Percentiles rank a stretch among this genome's conserved stretches.
Evolutionary conservation across 257 asterid species (phyloP).

Genomic region (Forsythia viridissima): DNA sequence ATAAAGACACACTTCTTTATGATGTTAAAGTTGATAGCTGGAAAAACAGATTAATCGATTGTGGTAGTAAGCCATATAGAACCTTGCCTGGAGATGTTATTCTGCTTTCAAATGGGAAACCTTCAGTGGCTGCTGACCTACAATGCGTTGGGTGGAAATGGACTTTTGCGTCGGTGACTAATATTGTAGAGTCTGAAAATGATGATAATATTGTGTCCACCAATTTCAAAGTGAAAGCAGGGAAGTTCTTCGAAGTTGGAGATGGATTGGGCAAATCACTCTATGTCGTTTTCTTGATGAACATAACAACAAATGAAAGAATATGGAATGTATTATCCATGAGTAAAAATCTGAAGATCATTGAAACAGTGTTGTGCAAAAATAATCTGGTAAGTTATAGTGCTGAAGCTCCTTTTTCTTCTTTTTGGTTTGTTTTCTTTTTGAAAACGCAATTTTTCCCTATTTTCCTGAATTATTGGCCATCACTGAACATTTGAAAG

Average conservation of each 20-base stretch:
- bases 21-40: constrained; percentile 34
- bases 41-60: constrained; percentile 36
- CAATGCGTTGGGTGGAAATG: constrained; percentile 29
- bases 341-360: constrained; percentile 34
- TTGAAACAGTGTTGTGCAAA: constrained; percentile 34
- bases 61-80: constrained; percentile 44
- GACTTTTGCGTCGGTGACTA: constrained; percentile 45
- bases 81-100: constrained; percentile 55
- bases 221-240: constrained; percentile 31
- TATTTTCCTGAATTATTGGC: too few relatives aligned
- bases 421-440: too few relatives aligned
- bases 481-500: too few relatives aligned
- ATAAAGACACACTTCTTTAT: neutral
- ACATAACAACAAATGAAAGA: constrained; percentile 35
- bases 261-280: constrained; percentile 6
- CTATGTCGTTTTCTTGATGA: constrained; percentile 45
- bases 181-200: constrained; percentile 23
- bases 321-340: constrained; percentile 49
- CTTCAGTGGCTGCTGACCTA: constrained; percentile 39
- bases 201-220: constrained; percentile 16
- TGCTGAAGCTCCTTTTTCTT: too few relatives aligned
- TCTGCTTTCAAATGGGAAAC: constrained; percentile 38
- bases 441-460: too few relatives aligned
- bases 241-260: constrained; percentile 8
- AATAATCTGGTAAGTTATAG: constrained; percentile 35